Conservation (phyloP, 78 protist genomes). For the Dictyostelium purpureum region DNA sequence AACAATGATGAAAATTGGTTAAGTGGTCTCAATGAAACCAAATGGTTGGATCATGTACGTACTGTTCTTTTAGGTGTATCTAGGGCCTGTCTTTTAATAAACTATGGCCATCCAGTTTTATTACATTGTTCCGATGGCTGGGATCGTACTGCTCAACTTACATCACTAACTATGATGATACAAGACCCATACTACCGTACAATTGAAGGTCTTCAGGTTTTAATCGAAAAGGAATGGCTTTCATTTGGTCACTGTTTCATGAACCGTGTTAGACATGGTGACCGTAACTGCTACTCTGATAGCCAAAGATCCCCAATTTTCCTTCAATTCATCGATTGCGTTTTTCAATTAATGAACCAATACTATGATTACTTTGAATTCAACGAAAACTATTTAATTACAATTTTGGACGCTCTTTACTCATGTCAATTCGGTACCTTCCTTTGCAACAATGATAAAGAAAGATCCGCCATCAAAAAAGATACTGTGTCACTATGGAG, state of each 20-base stretch:
- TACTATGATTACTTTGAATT: slow-evolving; percentile 93
- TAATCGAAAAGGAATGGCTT: slow-evolving; percentile 97
- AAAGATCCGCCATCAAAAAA: slow-evolving; percentile 28
- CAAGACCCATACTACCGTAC: slow-evolving; percentile 96
- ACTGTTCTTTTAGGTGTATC: slow-evolving; percentile 46
- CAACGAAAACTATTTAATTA: slow-evolving; percentile 80
- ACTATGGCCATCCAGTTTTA: slow-evolving; percentile 54
- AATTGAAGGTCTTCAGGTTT: slow-evolving; percentile 87
- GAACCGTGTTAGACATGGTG: slow-evolving; percentile 74
- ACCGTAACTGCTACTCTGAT: slow-evolving; percentile 39
- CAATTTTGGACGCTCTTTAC: slow-evolving; percentile 51
- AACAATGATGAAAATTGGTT: slow-evolving; percentile 57
- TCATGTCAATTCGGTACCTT: slow-evolving; percentile 90
- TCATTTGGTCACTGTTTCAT: slow-evolving; percentile 93
- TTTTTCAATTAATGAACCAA: slow-evolving; percentile 84
- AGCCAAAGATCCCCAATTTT: slow-evolving; percentile 93
- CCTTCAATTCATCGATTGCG: slow-evolving; percentile 95
- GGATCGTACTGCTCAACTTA: slow-evolving; percentile 88
- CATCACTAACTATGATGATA: slow-evolving; percentile 79
- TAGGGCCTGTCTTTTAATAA: slow-evolving; percentile 14
- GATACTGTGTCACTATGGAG: slow-evolving; percentile 75
- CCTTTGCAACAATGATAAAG: slow-evolving; percentile 83
- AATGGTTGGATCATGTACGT: slow-evolving; percentile 76
- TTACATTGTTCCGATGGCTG: slow-evolving; percentile 98
- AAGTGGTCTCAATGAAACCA: slow-evolving; percentile 36